Percentiles rank a stretch among this genome's conserved stretches.
These are phyloP conservation scores for Lyophyllum atratum DNA, from an alignment of 768 basidiomycete species.

Conservation along the genomic window DNA sequence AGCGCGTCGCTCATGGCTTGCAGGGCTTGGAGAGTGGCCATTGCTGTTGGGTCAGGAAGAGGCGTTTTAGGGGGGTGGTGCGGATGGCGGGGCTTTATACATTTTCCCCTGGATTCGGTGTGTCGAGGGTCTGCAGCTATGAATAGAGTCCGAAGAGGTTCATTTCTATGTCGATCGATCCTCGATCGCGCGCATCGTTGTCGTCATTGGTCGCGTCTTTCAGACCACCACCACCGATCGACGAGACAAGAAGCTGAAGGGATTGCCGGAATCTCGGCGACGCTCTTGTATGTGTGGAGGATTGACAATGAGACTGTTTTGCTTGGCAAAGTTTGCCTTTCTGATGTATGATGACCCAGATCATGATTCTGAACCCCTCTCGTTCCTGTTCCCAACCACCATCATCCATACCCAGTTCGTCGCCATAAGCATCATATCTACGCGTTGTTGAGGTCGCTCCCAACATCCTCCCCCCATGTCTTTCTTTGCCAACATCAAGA, in stretches of 20 bases:
- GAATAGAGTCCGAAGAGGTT: not conserved
- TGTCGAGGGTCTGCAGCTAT: not conserved
- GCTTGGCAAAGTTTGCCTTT: constrained; percentile 8
- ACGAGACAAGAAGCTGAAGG: not conserved
- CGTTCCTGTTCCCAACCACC: constrained; percentile 1
- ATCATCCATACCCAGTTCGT: constrained; percentile 1
- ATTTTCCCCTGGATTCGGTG: not conserved
- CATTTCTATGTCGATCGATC: not conserved
- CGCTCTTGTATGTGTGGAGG: not conserved
- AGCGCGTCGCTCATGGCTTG: constrained; percentile 12
- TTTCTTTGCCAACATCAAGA: constrained; percentile 26
- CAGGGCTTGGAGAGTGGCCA: constrained; percentile 11
- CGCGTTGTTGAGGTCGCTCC: not conserved
- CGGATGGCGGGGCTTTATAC: not conserved
- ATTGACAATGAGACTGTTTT: not conserved
- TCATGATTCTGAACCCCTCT: not conserved
- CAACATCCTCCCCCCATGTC: constrained; percentile 26
- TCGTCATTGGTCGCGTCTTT: not conserved
- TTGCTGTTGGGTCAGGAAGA: not conserved
- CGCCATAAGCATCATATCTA: not conserved
- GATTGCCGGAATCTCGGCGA: not conserved
- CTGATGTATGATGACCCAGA: not conserved
- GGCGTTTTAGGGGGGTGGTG: not conserved
- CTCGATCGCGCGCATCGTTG: not conserved
- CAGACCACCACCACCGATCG: not conserved